phyloP scores from a whole-genome alignment of 2,329 filamentous ascomycete genomes.

The Pseudogymnoascus pannorum region DNA sequence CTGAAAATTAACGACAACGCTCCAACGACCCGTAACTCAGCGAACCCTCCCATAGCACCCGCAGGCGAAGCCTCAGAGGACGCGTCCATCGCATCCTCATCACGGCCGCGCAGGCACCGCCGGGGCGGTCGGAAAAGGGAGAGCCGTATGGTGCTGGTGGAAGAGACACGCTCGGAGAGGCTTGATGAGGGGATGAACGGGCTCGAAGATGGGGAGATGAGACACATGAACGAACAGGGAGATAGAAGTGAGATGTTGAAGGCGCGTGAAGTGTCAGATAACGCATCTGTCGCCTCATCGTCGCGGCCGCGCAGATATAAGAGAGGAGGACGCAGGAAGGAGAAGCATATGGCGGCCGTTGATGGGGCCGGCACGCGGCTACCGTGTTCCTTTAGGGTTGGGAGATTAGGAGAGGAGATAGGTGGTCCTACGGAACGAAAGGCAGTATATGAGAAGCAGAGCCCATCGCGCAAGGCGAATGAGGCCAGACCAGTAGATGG shows the following conservation, averaged over 20 bases:
- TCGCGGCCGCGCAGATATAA: neutral
- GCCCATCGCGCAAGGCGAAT: no score
- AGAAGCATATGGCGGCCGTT: neutral
- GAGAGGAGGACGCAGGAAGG: conserved; percentile 10
- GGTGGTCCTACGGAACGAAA: neutral
- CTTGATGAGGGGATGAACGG: conserved; percentile 3
- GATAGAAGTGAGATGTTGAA: conserved; percentile 12
- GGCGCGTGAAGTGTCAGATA: conserved; percentile 2
- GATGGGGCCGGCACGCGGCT: neutral
- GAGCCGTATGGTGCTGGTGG: neutral
- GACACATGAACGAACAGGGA: conserved; percentile 15
- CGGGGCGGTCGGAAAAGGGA: neutral
- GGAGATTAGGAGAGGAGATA: neutral
- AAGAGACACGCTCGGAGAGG: neutral
- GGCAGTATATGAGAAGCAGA: neutral
- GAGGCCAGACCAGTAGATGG: neutral
- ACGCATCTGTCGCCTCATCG: neutral
- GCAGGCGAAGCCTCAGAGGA: neutral
- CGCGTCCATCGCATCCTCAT: neutral
- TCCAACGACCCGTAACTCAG: neutral
- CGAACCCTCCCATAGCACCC: neutral
- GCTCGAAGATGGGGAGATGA: neutral
- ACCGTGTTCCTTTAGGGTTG: neutral
- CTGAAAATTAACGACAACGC: neutral
- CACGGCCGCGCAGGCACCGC: neutral